phyloP scores from a whole-genome alignment of 441 rosid genomes.

The Pelargonium fulgidum region DNA sequence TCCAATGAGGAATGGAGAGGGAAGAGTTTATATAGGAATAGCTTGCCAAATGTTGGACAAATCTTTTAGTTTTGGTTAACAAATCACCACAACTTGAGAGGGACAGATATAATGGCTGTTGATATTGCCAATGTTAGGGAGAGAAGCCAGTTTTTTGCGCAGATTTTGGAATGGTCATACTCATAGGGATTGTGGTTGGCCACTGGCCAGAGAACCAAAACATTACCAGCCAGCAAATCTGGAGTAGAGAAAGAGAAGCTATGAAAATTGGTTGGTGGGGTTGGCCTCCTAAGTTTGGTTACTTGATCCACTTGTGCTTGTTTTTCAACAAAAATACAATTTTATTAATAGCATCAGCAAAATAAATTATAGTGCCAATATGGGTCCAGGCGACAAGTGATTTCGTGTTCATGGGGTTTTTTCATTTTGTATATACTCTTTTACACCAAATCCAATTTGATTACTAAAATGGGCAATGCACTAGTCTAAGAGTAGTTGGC shows the following conservation, averaged over 20 bases:
- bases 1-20: background rate
- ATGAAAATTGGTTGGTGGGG: conserved; percentile 33
- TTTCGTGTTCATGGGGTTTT: background rate
- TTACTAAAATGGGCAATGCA: background rate
- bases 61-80: conserved; percentile 7
- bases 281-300: conserved; percentile 38
- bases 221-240: conserved; percentile 30
- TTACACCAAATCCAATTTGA: background rate
- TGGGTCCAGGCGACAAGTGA: background rate
- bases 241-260: conserved; percentile 16
- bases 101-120: background rate
- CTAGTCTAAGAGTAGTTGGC: conserved; percentile 1
- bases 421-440: background rate
- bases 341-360: background rate
- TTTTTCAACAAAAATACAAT: background rate
- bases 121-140: too few species aligned
- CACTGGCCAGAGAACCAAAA: conserved; percentile 35
- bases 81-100: background rate
- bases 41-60: background rate
- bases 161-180: background rate
- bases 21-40: conserved; percentile 1
- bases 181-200: conserved; percentile 26
- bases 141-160: background rate
- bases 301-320: conserved; percentile 17
- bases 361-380: background rate